Conservation (phyloP, 2,329 filamentous ascomycete species). For the Elsinoe batatas region DNA sequence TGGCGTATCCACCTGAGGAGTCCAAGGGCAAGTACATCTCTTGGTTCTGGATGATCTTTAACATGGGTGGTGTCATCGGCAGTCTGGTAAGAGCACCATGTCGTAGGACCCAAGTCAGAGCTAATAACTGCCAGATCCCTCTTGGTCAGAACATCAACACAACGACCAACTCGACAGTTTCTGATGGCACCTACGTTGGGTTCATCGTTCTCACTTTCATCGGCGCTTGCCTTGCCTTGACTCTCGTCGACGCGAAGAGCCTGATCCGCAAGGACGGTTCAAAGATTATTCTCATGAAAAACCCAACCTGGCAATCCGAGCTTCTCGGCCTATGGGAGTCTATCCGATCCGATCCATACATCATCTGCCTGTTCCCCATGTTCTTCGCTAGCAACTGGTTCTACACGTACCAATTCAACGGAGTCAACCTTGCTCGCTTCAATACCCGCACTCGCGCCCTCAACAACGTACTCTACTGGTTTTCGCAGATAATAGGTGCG, state of each 20-base stretch:
- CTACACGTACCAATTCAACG: slow-evolving; percentile 70
- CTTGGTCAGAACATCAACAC: slow-evolving; percentile 61
- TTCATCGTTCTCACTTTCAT: slow-evolving; percentile 75
- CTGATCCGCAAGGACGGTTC: slow-evolving; percentile 70
- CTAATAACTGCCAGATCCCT: slow-evolving; percentile 45
- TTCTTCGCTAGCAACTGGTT: slow-evolving; percentile 74
- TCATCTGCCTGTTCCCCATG: slow-evolving; percentile 70
- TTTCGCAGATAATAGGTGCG: slow-evolving; percentile 68
- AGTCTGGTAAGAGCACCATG: slow-evolving; percentile 45
- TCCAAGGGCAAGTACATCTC: slow-evolving; percentile 83
- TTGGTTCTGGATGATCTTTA: slow-evolving; percentile 93
- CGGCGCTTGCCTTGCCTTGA: slow-evolving; percentile 60
- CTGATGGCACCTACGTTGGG: slow-evolving; percentile 75
- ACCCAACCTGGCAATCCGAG: slow-evolving; percentile 77
- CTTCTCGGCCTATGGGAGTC: slow-evolving; percentile 66
- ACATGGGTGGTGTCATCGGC: slow-evolving; percentile 80
- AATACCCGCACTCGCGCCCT: slow-evolving; percentile 65
- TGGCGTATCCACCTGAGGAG: slow-evolving; percentile 73
- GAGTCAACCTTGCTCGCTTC: slow-evolving; percentile 60
- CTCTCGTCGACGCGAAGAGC: slow-evolving; percentile 59
- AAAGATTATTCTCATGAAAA: slow-evolving; percentile 77
- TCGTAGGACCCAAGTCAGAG: neutral
- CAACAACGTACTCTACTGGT: slow-evolving; percentile 71
- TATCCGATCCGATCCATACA: slow-evolving; percentile 58
- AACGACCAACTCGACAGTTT: slow-evolving; percentile 43